Percentiles rank a stretch among this genome's conserved stretches.
Evolutionary conservation across 2,329 filamentous ascomycete genomes (phyloP).

Genomic region (Chalaropsis ovoidea): DNA sequence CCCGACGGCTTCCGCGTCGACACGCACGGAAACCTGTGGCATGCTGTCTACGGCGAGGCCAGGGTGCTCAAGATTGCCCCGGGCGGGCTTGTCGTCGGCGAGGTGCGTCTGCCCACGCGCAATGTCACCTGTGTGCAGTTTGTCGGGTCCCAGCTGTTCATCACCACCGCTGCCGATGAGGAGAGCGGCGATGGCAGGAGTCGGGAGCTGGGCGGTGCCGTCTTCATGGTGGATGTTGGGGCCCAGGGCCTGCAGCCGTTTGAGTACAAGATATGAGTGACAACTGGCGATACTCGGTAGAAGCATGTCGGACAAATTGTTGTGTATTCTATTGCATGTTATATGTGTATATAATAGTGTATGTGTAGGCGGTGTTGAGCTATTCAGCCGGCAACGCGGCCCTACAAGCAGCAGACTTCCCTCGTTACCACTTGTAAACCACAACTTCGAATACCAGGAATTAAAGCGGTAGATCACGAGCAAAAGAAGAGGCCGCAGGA

Average conservation of each 20-base stretch:
- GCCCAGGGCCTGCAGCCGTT: slow-evolving; percentile 53
- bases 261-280: slow-evolving; percentile 47
- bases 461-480: background rate
- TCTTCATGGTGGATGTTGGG: slow-evolving; percentile 71
- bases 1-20: slow-evolving; percentile 84
- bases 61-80: slow-evolving; percentile 65
- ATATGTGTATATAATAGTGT: slow-evolving; percentile 16
- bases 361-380: background rate
- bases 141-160: slow-evolving; percentile 61
- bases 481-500: background rate
- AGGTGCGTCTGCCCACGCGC: slow-evolving; percentile 64
- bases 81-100: slow-evolving; percentile 59
- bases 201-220: slow-evolving; percentile 51
- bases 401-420: background rate
- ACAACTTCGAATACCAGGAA: slow-evolving; percentile 6
- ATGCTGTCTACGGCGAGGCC: slow-evolving; percentile 69
- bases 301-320: background rate
- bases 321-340: slow-evolving; percentile 17
- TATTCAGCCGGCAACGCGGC: background rate
- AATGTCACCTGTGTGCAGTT: slow-evolving; percentile 77
- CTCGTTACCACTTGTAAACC: background rate
- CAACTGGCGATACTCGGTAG: background rate
- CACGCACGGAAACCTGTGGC: slow-evolving; percentile 77
- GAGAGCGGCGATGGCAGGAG: slow-evolving; percentile 53
- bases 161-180: slow-evolving; percentile 65